A percentile compares a stretch with the other conserved stretches of the same genome.
Evolutionary conservation across 768 basidiomycete species (phyloP).

Genomic region (Amanita pseudoporphyria): DNA sequence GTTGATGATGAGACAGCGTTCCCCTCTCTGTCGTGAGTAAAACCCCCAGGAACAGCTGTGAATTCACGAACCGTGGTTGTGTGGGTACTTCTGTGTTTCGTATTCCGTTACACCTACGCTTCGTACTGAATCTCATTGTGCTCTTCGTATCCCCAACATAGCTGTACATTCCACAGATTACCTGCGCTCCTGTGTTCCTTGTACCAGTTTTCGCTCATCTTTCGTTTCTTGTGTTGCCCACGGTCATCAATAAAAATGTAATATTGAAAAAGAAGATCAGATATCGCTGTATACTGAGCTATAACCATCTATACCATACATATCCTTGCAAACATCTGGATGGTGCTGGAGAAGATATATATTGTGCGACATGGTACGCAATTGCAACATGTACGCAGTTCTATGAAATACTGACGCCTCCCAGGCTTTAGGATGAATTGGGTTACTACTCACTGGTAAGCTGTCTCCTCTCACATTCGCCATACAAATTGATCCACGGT

Average conservation of each 20-base stretch:
- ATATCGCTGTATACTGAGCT: not conserved
- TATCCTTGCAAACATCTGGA: not conserved
- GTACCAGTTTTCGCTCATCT: not conserved
- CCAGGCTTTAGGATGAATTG: constrained; percentile 72
- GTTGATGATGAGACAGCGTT: constrained; percentile 83
- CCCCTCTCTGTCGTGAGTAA: constrained; percentile 66
- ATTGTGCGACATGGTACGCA: constrained; percentile 56
- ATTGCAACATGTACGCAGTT: not conserved
- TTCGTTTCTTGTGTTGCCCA: not conserved
- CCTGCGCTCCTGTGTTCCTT: not conserved
- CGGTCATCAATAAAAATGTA: not conserved
- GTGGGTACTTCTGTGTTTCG: constrained; percentile 4
- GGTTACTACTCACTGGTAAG: constrained; percentile 57
- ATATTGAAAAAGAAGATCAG: not conserved
- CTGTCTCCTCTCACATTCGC: not conserved
- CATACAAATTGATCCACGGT: constrained; percentile 7
- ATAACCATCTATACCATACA: no score
- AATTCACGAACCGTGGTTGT: not conserved
- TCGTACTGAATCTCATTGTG: not conserved
- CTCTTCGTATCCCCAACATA: not conserved
- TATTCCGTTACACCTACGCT: constrained; percentile 1
- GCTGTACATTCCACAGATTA: not conserved
- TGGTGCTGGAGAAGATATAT: constrained; percentile 48
- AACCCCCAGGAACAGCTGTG: not conserved
- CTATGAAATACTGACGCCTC: not conserved